Conservation (phyloP, 495 filamentous ascomycete species). For the Trichoderma asperelloides region DNA sequence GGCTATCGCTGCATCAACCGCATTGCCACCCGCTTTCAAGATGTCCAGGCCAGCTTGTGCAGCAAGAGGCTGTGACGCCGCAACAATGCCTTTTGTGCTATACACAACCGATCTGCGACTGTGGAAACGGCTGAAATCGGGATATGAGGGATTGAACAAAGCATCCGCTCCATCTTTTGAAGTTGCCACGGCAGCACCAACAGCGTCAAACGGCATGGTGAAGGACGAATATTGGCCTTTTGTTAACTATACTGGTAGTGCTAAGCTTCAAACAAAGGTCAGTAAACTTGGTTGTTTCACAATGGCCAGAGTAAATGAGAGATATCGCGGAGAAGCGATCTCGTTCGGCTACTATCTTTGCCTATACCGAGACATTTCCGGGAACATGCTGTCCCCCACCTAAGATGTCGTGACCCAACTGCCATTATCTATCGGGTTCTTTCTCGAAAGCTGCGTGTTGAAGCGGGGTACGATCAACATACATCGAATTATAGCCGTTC, state of each 20-base stretch:
- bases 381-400: not conserved
- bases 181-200: not conserved
- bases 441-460: not conserved
- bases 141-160: not conserved
- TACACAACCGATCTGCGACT: conserved; percentile 87
- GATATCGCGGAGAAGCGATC: not conserved
- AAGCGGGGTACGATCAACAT: conserved; percentile 4
- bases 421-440: too few species aligned
- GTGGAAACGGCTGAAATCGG: conserved; percentile 39
- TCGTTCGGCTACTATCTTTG: not conserved
- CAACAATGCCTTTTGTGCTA: conserved; percentile 87
- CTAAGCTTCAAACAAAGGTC: not conserved
- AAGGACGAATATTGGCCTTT: not conserved
- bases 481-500: not conserved
- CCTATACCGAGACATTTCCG: not conserved
- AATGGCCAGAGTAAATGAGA: not conserved
- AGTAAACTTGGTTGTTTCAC: not conserved
- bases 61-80: conserved; percentile 85
- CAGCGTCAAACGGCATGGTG: not conserved
- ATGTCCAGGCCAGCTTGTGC: conserved; percentile 82
- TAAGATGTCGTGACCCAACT: not conserved
- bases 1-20: conserved; percentile 49
- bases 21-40: conserved; percentile 81
- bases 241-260: not conserved
- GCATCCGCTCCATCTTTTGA: not conserved